These are phyloP conservation scores for Botrytis fragariae DNA, from an alignment of 2,329 filamentous ascomycete genomes.

Conservation along the genomic window DNA sequence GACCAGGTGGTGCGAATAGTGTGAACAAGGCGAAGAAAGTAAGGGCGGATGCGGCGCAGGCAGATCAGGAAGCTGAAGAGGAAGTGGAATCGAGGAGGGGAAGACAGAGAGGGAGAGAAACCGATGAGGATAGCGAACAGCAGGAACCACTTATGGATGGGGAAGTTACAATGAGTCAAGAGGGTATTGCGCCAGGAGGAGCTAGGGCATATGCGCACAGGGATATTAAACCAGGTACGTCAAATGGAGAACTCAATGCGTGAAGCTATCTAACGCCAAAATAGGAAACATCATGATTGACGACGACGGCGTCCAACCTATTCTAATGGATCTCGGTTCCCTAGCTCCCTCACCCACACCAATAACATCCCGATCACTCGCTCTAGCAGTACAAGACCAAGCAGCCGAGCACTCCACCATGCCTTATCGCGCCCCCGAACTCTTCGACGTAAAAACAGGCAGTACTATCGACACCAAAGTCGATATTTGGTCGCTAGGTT, in stretches of 20 bases:
- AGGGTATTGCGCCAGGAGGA: conserved; percentile 66
- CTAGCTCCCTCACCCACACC: conserved; percentile 82
- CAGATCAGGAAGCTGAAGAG: conserved; percentile 44
- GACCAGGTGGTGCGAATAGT: conserved; percentile 49
- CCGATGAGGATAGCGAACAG: conserved; percentile 68
- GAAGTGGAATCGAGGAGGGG: conserved; percentile 40
- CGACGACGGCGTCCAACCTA: conserved; percentile 81
- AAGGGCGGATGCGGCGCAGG: conserved; percentile 39
- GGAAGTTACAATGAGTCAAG: conserved; percentile 66
- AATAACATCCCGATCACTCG: conserved; percentile 85
- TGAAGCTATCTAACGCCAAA: conserved; percentile 20
- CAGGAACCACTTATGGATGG: conserved; percentile 80
- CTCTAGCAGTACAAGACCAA: conserved; percentile 87
- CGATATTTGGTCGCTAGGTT: conserved; percentile 96
- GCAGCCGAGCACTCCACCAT: conserved; percentile 97
- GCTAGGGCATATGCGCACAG: conserved; percentile 84
- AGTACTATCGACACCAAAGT: conserved; percentile 92
- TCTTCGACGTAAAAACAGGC: conserved; percentile 96
- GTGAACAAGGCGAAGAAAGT: conserved; percentile 48
- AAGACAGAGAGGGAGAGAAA: conserved; percentile 44
- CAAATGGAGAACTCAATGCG: background rate
- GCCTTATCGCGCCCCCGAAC: conserved; percentile 95
- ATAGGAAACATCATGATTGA: conserved; percentile 95
- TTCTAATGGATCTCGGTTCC: conserved; percentile 96
- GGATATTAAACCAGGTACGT: conserved; percentile 91